Percentiles rank a stretch among this genome's conserved stretches.
Conservation (phyloP, 2,329 filamentous ascomycete genomes). For the Cordyceps javanica region DNA sequence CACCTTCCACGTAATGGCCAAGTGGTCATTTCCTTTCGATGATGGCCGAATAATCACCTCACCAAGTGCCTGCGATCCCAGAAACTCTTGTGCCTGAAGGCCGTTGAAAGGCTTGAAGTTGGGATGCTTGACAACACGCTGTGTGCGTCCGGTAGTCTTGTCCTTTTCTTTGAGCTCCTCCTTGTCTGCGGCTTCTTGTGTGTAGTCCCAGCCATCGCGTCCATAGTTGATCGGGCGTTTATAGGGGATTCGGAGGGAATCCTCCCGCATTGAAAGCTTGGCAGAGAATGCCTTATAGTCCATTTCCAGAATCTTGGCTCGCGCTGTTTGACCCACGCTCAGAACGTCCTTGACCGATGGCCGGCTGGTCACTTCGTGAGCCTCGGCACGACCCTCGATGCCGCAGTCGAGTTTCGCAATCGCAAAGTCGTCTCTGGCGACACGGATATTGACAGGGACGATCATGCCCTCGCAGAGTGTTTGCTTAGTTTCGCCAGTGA, state of each 20-base stretch:
- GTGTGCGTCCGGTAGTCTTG: slow-evolving; percentile 74
- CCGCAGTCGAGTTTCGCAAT: slow-evolving; percentile 92
- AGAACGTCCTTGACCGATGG: slow-evolving; percentile 68
- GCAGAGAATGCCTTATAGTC: slow-evolving; percentile 81
- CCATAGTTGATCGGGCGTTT: slow-evolving; percentile 64
- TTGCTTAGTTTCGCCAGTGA: slow-evolving; percentile 86
- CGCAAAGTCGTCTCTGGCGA: slow-evolving; percentile 87
- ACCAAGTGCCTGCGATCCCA: slow-evolving; percentile 77
- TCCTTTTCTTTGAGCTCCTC: slow-evolving; percentile 83
- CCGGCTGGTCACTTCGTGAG: slow-evolving; percentile 72
- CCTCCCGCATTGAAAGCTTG: slow-evolving; percentile 79
- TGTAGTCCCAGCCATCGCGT: slow-evolving; percentile 80
- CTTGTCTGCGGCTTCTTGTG: slow-evolving; percentile 72
- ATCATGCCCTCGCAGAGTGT: slow-evolving; percentile 87
- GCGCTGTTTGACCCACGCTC: slow-evolving; percentile 73
- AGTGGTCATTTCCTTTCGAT: slow-evolving; percentile 89
- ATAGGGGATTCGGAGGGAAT: slow-evolving; percentile 68
- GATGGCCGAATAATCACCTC: slow-evolving; percentile 94
- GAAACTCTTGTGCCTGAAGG: slow-evolving; percentile 85
- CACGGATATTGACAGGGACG: slow-evolving; percentile 78
- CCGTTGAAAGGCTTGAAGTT: slow-evolving; percentile 92
- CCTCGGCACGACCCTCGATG: slow-evolving; percentile 80
- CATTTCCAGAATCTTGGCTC: slow-evolving; percentile 80
- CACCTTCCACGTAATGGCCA: slow-evolving; percentile 97
- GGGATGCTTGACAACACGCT: slow-evolving; percentile 95